A percentile compares a stretch with the other conserved stretches of the same genome.
phyloP scores from a whole-genome alignment of 2,329 filamentous ascomycete species.

The Aureobasidium sp. region DNA sequence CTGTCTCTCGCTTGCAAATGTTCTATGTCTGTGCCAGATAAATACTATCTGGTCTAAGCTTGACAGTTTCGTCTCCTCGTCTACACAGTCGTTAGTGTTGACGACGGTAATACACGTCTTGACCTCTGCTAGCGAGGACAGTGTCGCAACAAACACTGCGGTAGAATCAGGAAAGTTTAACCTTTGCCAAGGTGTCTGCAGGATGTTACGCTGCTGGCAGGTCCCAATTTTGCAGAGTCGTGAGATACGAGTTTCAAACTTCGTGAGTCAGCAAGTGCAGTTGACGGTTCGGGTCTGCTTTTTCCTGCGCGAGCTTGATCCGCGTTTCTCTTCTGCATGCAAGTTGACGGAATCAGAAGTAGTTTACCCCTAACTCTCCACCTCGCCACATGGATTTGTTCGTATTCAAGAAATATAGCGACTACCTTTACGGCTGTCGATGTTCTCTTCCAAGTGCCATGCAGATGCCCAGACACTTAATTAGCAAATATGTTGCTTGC shows the following conservation, averaged over 20 bases:
- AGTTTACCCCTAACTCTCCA: background rate
- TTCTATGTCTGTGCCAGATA: background rate
- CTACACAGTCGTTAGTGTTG: background rate
- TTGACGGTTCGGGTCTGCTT: background rate
- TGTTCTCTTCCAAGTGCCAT: background rate
- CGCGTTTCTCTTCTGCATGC: background rate
- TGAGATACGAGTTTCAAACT: background rate
- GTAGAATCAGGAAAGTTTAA: background rate
- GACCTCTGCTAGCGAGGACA: background rate
- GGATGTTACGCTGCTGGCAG: background rate
- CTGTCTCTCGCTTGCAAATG: background rate
- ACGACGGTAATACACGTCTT: background rate
- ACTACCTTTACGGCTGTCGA: background rate
- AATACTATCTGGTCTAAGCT: background rate
- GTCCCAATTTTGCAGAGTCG: slow-evolving; percentile 1
- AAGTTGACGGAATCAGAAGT: background rate
- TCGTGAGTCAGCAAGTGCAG: background rate
- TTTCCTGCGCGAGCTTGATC: background rate
- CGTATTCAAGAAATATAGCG: background rate
- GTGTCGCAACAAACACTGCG: background rate
- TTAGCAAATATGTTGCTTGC: background rate
- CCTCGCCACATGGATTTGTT: background rate
- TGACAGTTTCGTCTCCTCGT: background rate
- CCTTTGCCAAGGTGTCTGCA: background rate
- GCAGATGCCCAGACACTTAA: background rate